A percentile compares a stretch with the other conserved stretches of the same genome.
These are phyloP conservation scores for Fusarium clavum DNA, from an alignment of 2,329 filamentous ascomycete species.

Conservation along the genomic window DNA sequence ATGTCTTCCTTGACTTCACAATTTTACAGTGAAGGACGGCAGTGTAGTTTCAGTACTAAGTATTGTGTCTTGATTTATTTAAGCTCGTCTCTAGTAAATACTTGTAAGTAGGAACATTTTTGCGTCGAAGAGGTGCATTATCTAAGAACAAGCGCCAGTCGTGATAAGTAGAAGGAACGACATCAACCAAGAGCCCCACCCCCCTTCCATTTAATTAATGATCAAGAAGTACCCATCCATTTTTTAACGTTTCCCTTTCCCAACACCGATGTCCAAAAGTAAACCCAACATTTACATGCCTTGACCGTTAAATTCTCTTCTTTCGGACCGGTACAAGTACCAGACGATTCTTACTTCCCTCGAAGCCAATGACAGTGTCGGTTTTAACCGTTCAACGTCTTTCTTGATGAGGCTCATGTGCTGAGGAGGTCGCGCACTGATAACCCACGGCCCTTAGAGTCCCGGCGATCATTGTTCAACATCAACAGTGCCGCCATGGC, in stretches of 20 bases:
- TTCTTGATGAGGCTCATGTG: constrained; percentile 53
- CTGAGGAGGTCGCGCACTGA: constrained; percentile 67
- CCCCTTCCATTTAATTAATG: constrained; percentile 29
- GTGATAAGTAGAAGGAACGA: not conserved
- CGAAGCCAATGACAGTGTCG: not conserved
- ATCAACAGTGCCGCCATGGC: constrained; percentile 89
- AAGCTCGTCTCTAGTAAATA: not conserved
- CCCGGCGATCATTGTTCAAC: constrained; percentile 82
- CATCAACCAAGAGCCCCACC: constrained; percentile 19
- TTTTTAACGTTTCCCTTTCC: constrained; percentile 7
- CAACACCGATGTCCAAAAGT: constrained; percentile 2
- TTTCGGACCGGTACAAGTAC: not conserved
- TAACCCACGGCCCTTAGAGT: constrained; percentile 60
- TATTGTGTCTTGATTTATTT: not conserved
- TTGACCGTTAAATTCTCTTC: not conserved
- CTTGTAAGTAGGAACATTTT: not conserved
- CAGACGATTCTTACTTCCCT: not conserved
- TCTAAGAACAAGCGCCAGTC: not conserved
- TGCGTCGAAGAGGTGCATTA: not conserved
- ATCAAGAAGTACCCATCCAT: constrained; percentile 8
- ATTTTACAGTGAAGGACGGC: not conserved
- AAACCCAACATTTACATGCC: not conserved
- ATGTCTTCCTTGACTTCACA: not conserved
- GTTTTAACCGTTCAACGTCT: constrained; percentile 1
- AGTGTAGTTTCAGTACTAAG: not conserved